Evolutionary conservation across 1,284 basidiomycete species (phyloP), one percentile per base, ranked within the genome.

Genomic region (Ceratobasidium sp.): DNA sequence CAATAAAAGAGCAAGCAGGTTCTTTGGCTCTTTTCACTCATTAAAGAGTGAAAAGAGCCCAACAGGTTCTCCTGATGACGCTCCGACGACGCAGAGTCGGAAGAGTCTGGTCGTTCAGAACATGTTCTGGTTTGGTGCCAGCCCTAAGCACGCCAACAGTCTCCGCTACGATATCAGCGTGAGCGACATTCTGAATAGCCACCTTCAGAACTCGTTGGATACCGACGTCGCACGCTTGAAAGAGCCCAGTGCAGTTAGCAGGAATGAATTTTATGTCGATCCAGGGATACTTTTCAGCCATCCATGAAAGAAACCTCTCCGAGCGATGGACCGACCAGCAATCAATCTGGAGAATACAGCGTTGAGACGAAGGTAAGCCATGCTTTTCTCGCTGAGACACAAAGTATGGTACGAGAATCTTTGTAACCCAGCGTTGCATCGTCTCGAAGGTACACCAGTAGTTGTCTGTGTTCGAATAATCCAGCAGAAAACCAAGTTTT

Each of bases 301-400:
- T 83, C 83, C 83, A 86, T 0, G 40, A 51, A 0, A 81, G 79
- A 77, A 87, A 87, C 56, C 84, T 83, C 0, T 81, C 28, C 10
- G 83, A 84, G 0, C 82, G 81, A 79, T 88, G 87, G 3, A 87
- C 86, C 0, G 84, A 83, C 85, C 85, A 87, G 15, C 83, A 81
- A 77, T 88, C 86, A 60, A 87, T 83, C 9, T 79, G 70, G 56
- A 78, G 77, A 9, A 87, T 76, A 7, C 82, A 81, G 1, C n/a
- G 70, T 26, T 77, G 60, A 4, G 15, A 2, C 6, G 9, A 18
- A n/a, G 77, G 60, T 13, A 77, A 75, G 1, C n/a, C n/a, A 33
- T 78, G 10, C 9, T 26, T 4, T 6, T 15, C 10, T 40, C 9
- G 9, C n/a, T 64, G 63, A 7, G 63, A 28, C 39, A 40, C 3